These are phyloP conservation scores for Kandelia obovata DNA, from an alignment of 345 rosid species.

Conservation along the genomic window DNA sequence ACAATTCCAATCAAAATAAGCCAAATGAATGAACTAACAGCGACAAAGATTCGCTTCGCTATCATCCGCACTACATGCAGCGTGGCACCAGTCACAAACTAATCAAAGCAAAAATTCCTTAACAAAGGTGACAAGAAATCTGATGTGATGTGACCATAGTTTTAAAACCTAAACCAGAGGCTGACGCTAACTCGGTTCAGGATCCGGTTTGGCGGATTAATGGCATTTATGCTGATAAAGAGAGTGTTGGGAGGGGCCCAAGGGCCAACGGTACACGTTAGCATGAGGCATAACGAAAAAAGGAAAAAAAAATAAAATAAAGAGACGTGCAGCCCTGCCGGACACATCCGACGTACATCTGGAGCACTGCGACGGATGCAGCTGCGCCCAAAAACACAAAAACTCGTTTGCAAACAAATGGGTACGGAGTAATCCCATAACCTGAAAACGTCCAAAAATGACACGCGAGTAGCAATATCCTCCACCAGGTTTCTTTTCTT, in stretches of 20 bases:
- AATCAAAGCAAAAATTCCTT: not conserved
- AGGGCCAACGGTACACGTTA: conserved; percentile 34
- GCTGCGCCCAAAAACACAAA: not conserved
- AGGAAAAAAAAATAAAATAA: not conserved
- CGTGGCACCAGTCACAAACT: conserved; percentile 2
- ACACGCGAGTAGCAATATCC: not conserved
- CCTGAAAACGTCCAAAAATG: not conserved
- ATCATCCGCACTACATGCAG: not conserved
- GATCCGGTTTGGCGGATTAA: too few species aligned
- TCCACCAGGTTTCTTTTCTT: not conserved
- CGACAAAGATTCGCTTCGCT: not conserved
- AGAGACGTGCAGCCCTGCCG: conserved; percentile 47
- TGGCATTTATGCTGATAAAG: not conserved
- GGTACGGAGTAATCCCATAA: not conserved
- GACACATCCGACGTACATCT: conserved; percentile 28
- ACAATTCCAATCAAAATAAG: too few species aligned
- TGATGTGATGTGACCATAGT: conserved; percentile 26
- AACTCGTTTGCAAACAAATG: conserved; percentile 19
- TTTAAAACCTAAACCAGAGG: not conserved
- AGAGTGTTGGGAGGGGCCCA: not conserved
- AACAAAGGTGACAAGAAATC: not conserved
- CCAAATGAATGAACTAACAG: not conserved
- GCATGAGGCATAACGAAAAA: conserved; percentile 10
- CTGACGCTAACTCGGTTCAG: not conserved
- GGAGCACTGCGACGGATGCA: not conserved